Evolutionary conservation across 352 stramenopile genomes (phyloP).

Genomic region (Pythium dissotocum): DNA sequence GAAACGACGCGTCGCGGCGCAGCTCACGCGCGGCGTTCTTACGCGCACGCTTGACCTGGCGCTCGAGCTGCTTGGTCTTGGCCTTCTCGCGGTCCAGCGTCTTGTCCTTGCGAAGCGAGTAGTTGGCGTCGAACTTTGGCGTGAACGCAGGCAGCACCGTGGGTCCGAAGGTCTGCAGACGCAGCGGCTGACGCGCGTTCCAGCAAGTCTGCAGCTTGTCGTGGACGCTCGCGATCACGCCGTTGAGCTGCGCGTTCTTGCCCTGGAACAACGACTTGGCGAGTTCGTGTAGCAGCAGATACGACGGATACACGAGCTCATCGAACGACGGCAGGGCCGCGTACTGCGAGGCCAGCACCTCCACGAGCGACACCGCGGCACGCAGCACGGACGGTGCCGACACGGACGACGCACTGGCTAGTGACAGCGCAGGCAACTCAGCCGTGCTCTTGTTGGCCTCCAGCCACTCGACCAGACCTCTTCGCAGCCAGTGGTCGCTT

Average conservation of each 20-base stretch:
- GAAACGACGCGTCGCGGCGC: slow-evolving; percentile 92
- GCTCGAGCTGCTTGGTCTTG: slow-evolving; percentile 90
- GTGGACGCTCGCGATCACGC: slow-evolving; percentile 50
- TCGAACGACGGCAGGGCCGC: slow-evolving; percentile 65
- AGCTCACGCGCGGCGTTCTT: slow-evolving; percentile 96
- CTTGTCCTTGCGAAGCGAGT: slow-evolving; percentile 92
- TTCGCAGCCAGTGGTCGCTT: slow-evolving; percentile 47
- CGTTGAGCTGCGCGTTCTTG: slow-evolving; percentile 40
- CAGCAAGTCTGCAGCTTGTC: slow-evolving; percentile 48
- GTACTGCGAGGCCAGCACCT: slow-evolving; percentile 54
- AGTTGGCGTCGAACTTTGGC: slow-evolving; percentile 92
- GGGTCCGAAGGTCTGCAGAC: slow-evolving; percentile 75
- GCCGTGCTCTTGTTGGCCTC: slow-evolving; percentile 7
- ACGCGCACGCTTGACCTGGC: slow-evolving; percentile 96
- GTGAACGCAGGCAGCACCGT: slow-evolving; percentile 76
- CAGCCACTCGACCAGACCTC: slow-evolving; percentile 48
- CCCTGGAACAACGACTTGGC: slow-evolving; percentile 38
- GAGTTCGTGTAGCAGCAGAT: slow-evolving; percentile 67
- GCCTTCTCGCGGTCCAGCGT: slow-evolving; percentile 76
- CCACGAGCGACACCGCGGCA: slow-evolving; percentile 48
- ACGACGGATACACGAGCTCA: slow-evolving; percentile 73
- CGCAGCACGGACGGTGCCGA: slow-evolving; percentile 48
- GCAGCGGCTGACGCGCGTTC: slow-evolving; percentile 53
- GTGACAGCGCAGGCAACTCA: slow-evolving; percentile 41
- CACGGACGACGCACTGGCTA: slow-evolving; percentile 45